Conservation (phyloP, 768 basidiomycete species). For the Collybiopsis confluens region DNA sequence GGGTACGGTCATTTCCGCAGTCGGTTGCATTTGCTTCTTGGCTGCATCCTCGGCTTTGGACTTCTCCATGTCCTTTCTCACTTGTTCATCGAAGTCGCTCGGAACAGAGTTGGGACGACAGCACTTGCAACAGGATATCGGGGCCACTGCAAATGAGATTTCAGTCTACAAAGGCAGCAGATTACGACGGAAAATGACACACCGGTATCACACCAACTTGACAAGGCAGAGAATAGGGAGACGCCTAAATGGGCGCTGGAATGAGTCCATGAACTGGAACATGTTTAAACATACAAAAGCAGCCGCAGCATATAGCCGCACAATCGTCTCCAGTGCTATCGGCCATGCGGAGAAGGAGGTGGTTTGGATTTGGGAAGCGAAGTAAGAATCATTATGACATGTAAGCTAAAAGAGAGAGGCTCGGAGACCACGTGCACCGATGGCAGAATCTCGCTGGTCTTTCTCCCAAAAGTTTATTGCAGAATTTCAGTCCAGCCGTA, state of each 20-base stretch:
- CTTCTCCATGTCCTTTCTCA: not conserved
- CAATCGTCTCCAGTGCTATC: not conserved
- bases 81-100: not conserved
- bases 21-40: slow-evolving; percentile 13
- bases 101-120: not conserved
- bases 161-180: too few relatives aligned
- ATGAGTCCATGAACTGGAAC: too few relatives aligned
- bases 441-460: slow-evolving; percentile 26
- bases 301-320: not conserved
- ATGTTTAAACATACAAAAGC: not conserved
- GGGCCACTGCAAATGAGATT: not conserved
- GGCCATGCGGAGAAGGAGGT: not conserved
- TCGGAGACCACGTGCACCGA: too few relatives aligned
- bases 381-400: not conserved
- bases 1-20: not conserved
- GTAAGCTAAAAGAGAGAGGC: too few relatives aligned
- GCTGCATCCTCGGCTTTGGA: slow-evolving; percentile 2
- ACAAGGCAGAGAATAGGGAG: not conserved
- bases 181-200: not conserved
- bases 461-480: slow-evolving; percentile 49
- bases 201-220: slow-evolving; percentile 4
- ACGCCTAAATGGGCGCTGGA: not conserved
- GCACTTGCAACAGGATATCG: not conserved
- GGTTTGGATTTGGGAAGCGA: not conserved
- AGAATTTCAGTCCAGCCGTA: slow-evolving; percentile 45